Evolutionary conservation across 306 rosid species (phyloP).

Genomic region (Ammopiptanthus mongolicus): DNA sequence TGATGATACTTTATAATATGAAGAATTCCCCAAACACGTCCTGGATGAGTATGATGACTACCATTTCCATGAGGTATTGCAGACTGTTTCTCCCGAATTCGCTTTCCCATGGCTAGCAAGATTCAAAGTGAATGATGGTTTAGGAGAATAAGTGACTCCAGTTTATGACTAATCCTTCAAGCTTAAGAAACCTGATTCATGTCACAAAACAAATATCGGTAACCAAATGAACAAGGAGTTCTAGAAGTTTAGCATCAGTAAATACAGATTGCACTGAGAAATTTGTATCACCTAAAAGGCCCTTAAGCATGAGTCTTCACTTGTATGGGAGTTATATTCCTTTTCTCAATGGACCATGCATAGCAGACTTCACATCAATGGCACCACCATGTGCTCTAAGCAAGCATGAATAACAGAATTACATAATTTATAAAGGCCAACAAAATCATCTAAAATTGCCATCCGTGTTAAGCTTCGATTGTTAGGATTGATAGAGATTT

Average conservation of each 20-base stretch:
- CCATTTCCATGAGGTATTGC: background rate
- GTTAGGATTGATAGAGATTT: background rate
- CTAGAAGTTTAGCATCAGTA: background rate
- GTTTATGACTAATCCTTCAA: conserved; percentile 13
- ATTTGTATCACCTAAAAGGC: background rate
- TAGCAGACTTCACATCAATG: background rate
- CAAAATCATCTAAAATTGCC: too few relatives aligned
- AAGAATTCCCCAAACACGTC: conserved; percentile 54
- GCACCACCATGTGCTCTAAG: background rate
- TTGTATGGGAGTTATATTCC: background rate
- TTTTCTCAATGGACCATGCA: background rate
- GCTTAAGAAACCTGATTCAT: conserved; percentile 17
- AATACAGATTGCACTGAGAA: background rate
- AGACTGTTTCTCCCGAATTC: conserved; percentile 15
- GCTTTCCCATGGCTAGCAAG: conserved; percentile 39
- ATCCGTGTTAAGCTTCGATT: background rate
- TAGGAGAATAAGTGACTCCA: background rate
- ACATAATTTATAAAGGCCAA: background rate
- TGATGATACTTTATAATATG: conserved; percentile 55
- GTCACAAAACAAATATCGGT: conserved; percentile 3
- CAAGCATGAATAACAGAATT: background rate
- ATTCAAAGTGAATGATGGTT: background rate
- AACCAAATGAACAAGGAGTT: conserved; percentile 4
- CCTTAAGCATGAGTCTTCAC: background rate
- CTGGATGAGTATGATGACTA: conserved; percentile 26